A percentile compares a stretch with the other conserved stretches of the same genome.
These are phyloP conservation scores for Guillardia theta DNA, from an alignment of 78 protist species.

Conservation along the genomic window DNA sequence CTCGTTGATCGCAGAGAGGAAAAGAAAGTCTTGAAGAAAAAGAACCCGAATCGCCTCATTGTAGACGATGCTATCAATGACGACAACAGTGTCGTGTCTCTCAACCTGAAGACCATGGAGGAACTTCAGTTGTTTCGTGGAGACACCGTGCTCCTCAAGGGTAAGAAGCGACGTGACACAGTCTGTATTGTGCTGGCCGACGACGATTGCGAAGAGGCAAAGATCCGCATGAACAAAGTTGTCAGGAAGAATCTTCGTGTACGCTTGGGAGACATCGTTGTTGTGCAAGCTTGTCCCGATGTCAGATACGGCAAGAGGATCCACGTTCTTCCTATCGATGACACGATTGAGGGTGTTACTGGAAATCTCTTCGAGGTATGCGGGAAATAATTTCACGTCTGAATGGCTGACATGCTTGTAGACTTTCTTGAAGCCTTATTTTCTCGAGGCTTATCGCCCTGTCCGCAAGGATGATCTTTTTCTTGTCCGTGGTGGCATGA, in stretches of 20 bases:
- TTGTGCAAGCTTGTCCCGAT: constrained; percentile 89
- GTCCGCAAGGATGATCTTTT: constrained; percentile 94
- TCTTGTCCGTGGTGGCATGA: constrained; percentile 96
- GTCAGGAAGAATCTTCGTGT: constrained; percentile 88
- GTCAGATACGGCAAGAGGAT: constrained; percentile 76
- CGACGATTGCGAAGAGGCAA: constrained; percentile 80
- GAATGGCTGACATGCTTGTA: too few species aligned
- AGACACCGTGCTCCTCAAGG: constrained; percentile 84
- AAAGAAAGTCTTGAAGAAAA: constrained; percentile 56
- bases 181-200: constrained; percentile 94
- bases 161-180: constrained; percentile 96
- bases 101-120: constrained; percentile 67
- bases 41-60: constrained; percentile 90
- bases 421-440: constrained; percentile 88
- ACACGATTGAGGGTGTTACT: constrained; percentile 95
- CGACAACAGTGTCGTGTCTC: constrained; percentile 94
- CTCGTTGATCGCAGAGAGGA: not conserved
- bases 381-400: not conserved
- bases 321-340: constrained; percentile 99
- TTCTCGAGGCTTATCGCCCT: constrained; percentile 99
- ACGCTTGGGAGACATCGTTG: constrained; percentile 94
- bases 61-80: constrained; percentile 97
- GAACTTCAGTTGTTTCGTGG: constrained; percentile 94
- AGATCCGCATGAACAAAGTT: constrained; percentile 94
- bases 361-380: constrained; percentile 98